Conservation (phyloP, 352 stramenopile species). For the Blastocystis sp. region DNA sequence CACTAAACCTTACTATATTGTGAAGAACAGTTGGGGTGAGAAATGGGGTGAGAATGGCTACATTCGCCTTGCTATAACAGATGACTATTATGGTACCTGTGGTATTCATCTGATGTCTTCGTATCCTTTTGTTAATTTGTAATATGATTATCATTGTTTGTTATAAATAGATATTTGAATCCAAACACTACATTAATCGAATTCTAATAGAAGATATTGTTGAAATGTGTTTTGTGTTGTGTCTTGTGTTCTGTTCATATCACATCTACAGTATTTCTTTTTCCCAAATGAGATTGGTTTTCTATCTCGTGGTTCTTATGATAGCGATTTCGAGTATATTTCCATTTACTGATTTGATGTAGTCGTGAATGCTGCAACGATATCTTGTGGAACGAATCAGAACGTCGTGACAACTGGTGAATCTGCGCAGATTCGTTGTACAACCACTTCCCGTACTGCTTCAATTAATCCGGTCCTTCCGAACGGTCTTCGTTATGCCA, state of each 20-base stretch:
- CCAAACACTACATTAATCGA: background rate
- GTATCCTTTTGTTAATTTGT: conserved; percentile 52
- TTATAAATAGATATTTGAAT: background rate
- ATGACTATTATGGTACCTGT: background rate
- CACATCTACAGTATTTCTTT: no score
- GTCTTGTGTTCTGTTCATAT: no score
- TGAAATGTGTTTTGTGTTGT: background rate
- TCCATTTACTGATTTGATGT: background rate
- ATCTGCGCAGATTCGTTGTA: background rate
- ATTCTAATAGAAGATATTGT: background rate
- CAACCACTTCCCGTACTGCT: background rate
- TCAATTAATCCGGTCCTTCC: background rate
- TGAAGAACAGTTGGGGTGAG: conserved; percentile 41
- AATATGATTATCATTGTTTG: conserved; percentile 1
- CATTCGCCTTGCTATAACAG: background rate
- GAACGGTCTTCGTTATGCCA: background rate
- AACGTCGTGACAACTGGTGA: background rate
- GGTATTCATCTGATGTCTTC: conserved; percentile 41
- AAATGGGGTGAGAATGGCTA: conserved; percentile 47
- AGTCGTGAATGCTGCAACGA: background rate
- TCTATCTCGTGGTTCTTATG: no score
- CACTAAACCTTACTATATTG: background rate
- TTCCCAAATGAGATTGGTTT: no score
- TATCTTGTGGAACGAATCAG: background rate
- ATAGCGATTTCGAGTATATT: no score